Evolutionary conservation across 257 asterid species (phyloP).

Genomic region (Verbena officinalis): DNA sequence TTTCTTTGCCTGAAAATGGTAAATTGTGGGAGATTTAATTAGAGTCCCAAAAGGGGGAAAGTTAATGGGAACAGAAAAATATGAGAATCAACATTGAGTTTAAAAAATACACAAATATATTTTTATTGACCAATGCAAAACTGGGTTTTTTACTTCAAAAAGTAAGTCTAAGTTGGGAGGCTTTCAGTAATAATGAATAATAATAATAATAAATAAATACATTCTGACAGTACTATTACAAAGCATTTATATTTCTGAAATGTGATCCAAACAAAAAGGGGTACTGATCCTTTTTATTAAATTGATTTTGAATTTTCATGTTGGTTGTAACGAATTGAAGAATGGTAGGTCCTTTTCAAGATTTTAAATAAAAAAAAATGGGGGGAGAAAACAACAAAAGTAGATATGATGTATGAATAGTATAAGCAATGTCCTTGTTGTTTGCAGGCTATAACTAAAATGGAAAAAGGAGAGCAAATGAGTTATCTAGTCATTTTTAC

Average conservation of each 20-base stretch:
- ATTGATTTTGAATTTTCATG: conserved; percentile 29
- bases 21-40: conserved; percentile 14
- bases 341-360: conserved; percentile 38
- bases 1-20: conserved; percentile 26
- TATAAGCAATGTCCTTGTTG: conserved; percentile 25
- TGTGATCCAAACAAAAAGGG: conserved; percentile 4
- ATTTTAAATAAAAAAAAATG: conserved; percentile 26
- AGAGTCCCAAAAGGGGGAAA: conserved; percentile 21
- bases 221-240: conserved; percentile 23
- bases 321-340: conserved; percentile 37
- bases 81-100: conserved; percentile 46
- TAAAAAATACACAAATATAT: neutral
- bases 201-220: no score
- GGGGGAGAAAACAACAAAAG: conserved; percentile 39
- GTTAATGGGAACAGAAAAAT: conserved; percentile 36
- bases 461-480: neutral
- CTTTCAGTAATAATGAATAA: conserved; percentile 5
- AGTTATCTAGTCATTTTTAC: neutral
- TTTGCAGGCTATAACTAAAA: neutral
- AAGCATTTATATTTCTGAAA: conserved; percentile 5
- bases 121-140: conserved; percentile 23
- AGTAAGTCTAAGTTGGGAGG: conserved; percentile 24
- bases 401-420: conserved; percentile 36
- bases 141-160: conserved; percentile 21
- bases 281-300: neutral